Conservation (phyloP, 129 eudicot species). For the Ambrosia trifida region DNA sequence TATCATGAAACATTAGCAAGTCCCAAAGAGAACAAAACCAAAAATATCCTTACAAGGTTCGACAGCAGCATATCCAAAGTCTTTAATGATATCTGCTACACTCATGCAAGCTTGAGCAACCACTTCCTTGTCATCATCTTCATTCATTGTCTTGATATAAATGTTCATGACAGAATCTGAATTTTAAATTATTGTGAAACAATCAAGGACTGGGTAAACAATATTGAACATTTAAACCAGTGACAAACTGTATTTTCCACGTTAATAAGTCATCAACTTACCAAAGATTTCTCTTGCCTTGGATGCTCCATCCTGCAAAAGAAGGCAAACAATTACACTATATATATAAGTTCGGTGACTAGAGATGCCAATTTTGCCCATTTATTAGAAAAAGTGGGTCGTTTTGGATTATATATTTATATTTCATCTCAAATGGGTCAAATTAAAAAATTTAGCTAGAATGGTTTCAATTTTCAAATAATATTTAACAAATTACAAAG, state of each 20-base stretch:
- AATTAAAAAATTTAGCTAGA: neutral
- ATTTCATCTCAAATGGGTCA: neutral
- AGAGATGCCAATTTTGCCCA: neutral
- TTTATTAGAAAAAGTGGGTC: neutral
- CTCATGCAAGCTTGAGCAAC: conserved; percentile 99
- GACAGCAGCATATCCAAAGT: conserved; percentile 66
- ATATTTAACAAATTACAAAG: neutral
- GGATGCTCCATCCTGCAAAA: conserved; percentile 74
- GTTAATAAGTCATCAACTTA: conserved; percentile 32
- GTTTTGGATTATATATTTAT: too few relatives aligned
- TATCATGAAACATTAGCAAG: neutral
- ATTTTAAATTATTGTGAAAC: conserved; percentile 10
- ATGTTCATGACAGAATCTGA: conserved; percentile 86
- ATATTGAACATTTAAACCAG: neutral
- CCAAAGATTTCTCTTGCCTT: conserved; percentile 82
- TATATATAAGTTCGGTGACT: neutral
- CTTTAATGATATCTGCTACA: conserved; percentile 79
- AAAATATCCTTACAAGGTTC: conserved; percentile 67
- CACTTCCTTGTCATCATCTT: conserved; percentile 98
- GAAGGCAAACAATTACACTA: conserved; percentile 3
- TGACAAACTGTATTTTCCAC: conserved; percentile 9
- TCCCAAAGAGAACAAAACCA: neutral
- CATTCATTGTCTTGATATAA: conserved; percentile 83
- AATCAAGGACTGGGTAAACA: conserved; percentile 11
- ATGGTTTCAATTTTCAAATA: neutral